Conservation (phyloP, 148 eudicot genomes). For the Oxyria digyna region DNA sequence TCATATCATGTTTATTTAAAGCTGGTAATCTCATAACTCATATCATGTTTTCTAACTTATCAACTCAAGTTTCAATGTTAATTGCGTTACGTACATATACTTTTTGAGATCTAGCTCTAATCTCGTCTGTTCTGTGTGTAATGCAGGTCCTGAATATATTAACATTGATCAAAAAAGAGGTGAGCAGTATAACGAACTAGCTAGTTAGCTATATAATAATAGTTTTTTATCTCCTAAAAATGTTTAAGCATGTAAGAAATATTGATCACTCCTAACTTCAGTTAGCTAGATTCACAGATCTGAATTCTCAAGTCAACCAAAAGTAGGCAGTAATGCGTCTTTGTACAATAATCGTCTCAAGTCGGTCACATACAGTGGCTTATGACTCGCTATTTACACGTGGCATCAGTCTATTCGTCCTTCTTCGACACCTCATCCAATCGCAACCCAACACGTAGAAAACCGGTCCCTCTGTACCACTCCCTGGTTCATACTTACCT, state of each 20-base stretch:
- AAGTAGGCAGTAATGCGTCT: not conserved
- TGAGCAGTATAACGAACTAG: slow-evolving; percentile 6
- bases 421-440: not conserved
- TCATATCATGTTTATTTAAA: too few species aligned
- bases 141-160: slow-evolving; percentile 42
- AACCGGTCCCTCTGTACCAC: not conserved
- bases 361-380: not conserved
- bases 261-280: not conserved
- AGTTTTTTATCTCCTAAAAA: not conserved
- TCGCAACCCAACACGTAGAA: not conserved
- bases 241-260: too few species aligned
- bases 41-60: too few species aligned
- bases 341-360: not conserved
- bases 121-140: not conserved
- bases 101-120: too few species aligned
- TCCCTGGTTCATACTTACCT: not conserved
- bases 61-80: too few species aligned
- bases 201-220: not conserved
- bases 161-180: slow-evolving; percentile 38
- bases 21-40: too few species aligned
- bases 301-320: not conserved
- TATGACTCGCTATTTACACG: not conserved
- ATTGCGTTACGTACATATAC: not conserved
- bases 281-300: too few species aligned
- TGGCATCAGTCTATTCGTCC: not conserved